A percentile compares a stretch with the other conserved stretches of the same genome.
phyloP scores from a whole-genome alignment of 257 asterid genomes.

The Solanum virginianum region DNA sequence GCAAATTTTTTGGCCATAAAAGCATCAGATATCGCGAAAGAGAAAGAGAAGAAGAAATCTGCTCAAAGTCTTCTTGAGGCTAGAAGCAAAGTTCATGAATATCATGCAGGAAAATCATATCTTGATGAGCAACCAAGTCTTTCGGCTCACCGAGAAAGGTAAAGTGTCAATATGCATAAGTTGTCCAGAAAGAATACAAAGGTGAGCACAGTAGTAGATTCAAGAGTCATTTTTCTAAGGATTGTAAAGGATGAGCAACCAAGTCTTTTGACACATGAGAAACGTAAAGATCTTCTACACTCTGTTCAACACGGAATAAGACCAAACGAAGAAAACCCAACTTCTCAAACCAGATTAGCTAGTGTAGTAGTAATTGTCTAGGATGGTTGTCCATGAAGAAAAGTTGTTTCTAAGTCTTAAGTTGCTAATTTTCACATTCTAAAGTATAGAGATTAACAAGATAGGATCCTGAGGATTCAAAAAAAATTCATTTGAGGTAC shows the following conservation, averaged over 20 bases:
- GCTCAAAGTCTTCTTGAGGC: slow-evolving; percentile 37
- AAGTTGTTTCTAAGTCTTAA: background rate
- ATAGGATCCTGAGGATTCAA: background rate
- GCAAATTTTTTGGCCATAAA: slow-evolving; percentile 44
- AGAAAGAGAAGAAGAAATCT: slow-evolving; percentile 38
- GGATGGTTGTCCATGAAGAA: background rate
- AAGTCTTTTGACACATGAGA: background rate
- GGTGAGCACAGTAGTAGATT: background rate
- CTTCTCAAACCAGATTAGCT: background rate
- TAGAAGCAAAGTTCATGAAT: slow-evolving; percentile 53
- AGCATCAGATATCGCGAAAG: slow-evolving; percentile 36
- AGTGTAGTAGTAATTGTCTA: background rate
- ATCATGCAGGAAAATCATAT: slow-evolving; percentile 75
- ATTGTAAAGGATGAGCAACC: background rate
- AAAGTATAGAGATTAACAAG: background rate
- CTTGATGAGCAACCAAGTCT: slow-evolving; percentile 8
- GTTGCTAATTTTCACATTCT: background rate
- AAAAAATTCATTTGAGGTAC: background rate
- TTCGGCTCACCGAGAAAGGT: too few relatives aligned
- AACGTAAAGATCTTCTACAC: background rate
- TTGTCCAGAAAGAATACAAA: background rate
- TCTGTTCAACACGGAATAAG: background rate
- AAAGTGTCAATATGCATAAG: background rate
- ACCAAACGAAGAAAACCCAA: background rate
- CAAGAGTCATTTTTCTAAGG: background rate